Percentiles rank a stretch among this genome's conserved stretches.
Conservation (phyloP, 78 protist species). For the Ministeria vibrans region DNA sequence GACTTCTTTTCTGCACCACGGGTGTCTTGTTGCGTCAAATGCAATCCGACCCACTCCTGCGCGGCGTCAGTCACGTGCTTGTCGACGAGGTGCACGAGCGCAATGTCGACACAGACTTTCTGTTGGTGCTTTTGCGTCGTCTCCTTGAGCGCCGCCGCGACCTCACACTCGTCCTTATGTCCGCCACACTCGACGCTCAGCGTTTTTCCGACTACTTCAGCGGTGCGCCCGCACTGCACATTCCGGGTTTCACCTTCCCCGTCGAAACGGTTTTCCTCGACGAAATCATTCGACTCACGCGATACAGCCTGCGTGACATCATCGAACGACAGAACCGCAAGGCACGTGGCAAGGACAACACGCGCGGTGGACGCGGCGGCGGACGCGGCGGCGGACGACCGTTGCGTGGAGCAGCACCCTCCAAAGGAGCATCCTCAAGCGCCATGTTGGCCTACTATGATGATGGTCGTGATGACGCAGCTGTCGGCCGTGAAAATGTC, state of each 20-base stretch:
- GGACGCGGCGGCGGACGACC: background rate
- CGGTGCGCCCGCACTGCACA: slow-evolving; percentile 23
- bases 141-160: background rate
- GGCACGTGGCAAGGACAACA: background rate
- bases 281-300: slow-evolving; percentile 22
- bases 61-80: slow-evolving; percentile 15
- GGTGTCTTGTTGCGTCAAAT: slow-evolving; percentile 64
- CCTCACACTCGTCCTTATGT: slow-evolving; percentile 45
- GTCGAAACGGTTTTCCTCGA: slow-evolving; percentile 46
- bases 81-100: slow-evolving; percentile 85
- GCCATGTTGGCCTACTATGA: background rate
- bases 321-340: background rate
- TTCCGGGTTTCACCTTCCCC: slow-evolving; percentile 61
- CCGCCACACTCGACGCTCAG: slow-evolving; percentile 60
- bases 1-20: slow-evolving; percentile 61
- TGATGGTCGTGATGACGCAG: too few species aligned
- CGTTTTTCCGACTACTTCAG: slow-evolving; percentile 46
- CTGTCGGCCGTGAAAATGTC: too few species aligned
- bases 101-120: slow-evolving; percentile 58
- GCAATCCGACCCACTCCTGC: slow-evolving; percentile 8
- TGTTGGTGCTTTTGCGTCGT: slow-evolving; percentile 39
- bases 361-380: background rate
- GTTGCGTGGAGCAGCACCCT: background rate
- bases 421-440: background rate
- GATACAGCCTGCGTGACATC: background rate